Conservation (phyloP, 768 basidiomycete species). For the Lepiota brunneoincarnata region DNA sequence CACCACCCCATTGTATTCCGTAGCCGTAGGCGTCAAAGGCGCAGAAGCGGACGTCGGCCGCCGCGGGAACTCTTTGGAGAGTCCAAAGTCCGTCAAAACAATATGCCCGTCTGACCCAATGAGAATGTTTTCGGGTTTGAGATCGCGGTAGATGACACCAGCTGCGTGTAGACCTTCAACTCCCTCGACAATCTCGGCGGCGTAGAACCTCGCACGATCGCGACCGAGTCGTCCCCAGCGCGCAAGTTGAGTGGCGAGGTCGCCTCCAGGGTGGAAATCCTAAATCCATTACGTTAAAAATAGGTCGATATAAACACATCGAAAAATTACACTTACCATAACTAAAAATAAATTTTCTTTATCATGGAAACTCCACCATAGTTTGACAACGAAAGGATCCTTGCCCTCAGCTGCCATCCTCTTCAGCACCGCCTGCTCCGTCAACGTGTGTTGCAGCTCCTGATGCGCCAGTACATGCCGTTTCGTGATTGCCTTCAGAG, state of each 20-base stretch:
- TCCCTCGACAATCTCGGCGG: constrained; percentile 95
- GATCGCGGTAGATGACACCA: constrained; percentile 96
- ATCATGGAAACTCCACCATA: constrained; percentile 98
- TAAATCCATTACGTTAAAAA: constrained; percentile 20
- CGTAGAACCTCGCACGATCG: constrained; percentile 94
- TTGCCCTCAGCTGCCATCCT: constrained; percentile 85
- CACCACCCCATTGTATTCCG: constrained; percentile 42
- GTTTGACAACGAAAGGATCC: constrained; percentile 93
- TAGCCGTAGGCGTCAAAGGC: constrained; percentile 55
- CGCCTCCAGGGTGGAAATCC: constrained; percentile 96
- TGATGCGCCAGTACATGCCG: constrained; percentile 95
- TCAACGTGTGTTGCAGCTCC: constrained; percentile 93
- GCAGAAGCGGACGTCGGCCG: constrained; percentile 30
- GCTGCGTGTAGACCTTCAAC: constrained; percentile 91
- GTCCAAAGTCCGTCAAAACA: constrained; percentile 95
- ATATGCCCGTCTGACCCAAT: constrained; percentile 95
- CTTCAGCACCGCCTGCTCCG: constrained; percentile 94
- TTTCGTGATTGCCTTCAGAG: constrained; percentile 98
- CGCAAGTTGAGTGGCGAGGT: constrained; percentile 95
- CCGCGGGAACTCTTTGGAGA: constrained; percentile 87
- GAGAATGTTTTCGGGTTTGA: constrained; percentile 96
- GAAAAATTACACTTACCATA: constrained; percentile 56
- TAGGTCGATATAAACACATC: not conserved
- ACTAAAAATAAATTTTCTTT: constrained; percentile 96
- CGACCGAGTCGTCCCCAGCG: constrained; percentile 93